A percentile compares a stretch with the other conserved stretches of the same genome.
Evolutionary conservation across 345 rosid genomes (phyloP).

Genomic region (Melaleuca alternifolia): DNA sequence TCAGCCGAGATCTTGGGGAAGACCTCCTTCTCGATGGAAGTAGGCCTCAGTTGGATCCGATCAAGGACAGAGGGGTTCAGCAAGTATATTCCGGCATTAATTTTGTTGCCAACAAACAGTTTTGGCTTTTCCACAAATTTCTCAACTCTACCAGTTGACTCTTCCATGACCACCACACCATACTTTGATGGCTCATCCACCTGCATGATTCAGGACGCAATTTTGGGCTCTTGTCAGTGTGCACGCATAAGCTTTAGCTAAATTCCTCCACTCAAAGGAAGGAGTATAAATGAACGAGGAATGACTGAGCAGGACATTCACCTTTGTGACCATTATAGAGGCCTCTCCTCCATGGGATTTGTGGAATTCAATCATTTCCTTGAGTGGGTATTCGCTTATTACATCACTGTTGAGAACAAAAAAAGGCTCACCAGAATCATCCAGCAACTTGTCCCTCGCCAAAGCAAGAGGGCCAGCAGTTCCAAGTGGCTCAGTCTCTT

Average conservation of each 20-base stretch:
- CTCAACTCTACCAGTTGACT: slow-evolving; percentile 68
- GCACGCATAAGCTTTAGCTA: background rate
- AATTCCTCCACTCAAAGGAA: background rate
- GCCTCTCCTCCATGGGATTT: slow-evolving; percentile 95
- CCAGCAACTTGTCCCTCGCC: slow-evolving; percentile 86
- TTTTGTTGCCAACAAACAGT: slow-evolving; percentile 89
- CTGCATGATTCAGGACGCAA: slow-evolving; percentile 10
- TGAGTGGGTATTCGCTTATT: slow-evolving; percentile 90
- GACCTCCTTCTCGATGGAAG: slow-evolving; percentile 93
- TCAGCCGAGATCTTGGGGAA: slow-evolving; percentile 93
- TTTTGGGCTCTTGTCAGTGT: background rate
- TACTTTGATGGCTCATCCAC: slow-evolving; percentile 99
- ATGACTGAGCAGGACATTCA: slow-evolving; percentile 8
- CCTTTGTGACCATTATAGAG: slow-evolving; percentile 99
- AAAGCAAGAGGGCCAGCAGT: slow-evolving; percentile 98
- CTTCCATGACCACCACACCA: slow-evolving; percentile 97
- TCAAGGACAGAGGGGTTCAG: slow-evolving; percentile 86
- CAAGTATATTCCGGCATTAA: slow-evolving; percentile 93
- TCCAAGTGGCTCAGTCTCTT: slow-evolving; percentile 98
- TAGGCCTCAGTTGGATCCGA: slow-evolving; percentile 81
- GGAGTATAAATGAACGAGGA: background rate
- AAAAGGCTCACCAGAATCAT: slow-evolving; percentile 79
- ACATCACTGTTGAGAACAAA: slow-evolving; percentile 99
- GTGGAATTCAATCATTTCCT: slow-evolving; percentile 80
- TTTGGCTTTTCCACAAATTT: slow-evolving; percentile 95